A percentile compares a stretch with the other conserved stretches of the same genome.
These are phyloP conservation scores for Chimonanthus praecox DNA, from an alignment of 164 flowering plant genomes.

Conservation along the genomic window DNA sequence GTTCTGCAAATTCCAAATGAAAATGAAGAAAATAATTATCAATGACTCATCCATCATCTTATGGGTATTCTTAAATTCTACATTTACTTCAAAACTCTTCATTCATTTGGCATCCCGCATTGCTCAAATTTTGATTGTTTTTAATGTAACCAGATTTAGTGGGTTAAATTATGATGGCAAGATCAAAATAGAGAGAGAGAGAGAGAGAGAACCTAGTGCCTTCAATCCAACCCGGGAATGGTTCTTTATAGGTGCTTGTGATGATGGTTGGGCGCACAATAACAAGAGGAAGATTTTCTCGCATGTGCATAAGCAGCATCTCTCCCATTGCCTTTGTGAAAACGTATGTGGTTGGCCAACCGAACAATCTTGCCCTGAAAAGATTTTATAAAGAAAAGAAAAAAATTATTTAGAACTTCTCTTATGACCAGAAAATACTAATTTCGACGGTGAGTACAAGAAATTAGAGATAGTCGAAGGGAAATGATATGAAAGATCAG, in stretches of 20 bases:
- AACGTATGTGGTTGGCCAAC: slow-evolving; percentile 53
- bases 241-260: slow-evolving; percentile 35
- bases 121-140: no score
- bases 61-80: no score
- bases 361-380: slow-evolving; percentile 34
- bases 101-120: no score
- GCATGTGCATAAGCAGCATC: slow-evolving; percentile 29
- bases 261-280: slow-evolving; percentile 37
- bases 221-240: slow-evolving; percentile 51
- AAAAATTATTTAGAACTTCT: background rate
- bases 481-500: no score
- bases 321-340: slow-evolving; percentile 47
- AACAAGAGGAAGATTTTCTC: slow-evolving; percentile 27
- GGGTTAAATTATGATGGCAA: no score
- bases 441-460: no score
- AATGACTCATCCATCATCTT: no score
- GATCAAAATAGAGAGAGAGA: background rate
- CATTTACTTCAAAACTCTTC: no score
- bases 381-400: background rate
- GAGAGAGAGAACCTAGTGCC: slow-evolving; percentile 34
- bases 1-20: slow-evolving; percentile 36
- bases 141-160: no score
- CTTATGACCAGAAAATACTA: no score
- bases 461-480: no score
- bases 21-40: background rate